phyloP scores from a whole-genome alignment of 2,329 filamentous ascomycete species.

The Talaromyces sp. region DNA sequence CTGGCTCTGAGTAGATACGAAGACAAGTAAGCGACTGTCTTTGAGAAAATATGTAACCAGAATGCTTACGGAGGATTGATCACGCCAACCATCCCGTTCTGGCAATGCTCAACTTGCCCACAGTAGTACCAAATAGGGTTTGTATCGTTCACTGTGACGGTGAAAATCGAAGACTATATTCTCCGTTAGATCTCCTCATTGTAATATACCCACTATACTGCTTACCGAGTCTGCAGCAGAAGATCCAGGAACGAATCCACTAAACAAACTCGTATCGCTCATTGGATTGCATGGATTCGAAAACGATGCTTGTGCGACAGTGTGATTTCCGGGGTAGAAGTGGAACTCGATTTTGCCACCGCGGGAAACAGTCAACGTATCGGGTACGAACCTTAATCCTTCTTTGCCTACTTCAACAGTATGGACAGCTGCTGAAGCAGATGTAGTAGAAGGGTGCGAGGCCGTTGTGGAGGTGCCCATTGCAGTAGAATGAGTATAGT shows the following conservation, averaged over 20 bases:
- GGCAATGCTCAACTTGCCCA: conserved; percentile 68
- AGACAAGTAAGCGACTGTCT: not conserved
- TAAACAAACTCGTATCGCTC: conserved; percentile 16
- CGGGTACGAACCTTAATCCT: not conserved
- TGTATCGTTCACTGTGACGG: conserved; percentile 62
- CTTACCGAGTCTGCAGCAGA: conserved; percentile 45
- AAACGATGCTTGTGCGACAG: conserved; percentile 47
- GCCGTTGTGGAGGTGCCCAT: not conserved
- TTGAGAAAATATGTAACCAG: not conserved
- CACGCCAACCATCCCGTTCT: conserved; percentile 69
- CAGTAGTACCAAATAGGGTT: conserved; percentile 78
- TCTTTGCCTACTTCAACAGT: conserved; percentile 40
- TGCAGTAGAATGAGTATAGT: not conserved
- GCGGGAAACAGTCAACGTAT: not conserved
- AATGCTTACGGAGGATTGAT: conserved; percentile 55
- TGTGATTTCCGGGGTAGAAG: conserved; percentile 49
- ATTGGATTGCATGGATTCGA: conserved; percentile 46
- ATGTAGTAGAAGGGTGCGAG: conserved; percentile 3
- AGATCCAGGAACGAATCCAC: conserved; percentile 26
- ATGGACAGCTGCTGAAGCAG: conserved; percentile 20
- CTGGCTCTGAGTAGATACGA: not conserved
- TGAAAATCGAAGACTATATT: conserved; percentile 44
- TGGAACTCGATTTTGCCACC: conserved; percentile 52
- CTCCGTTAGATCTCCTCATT: not conserved
- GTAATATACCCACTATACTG: conserved; percentile 1